A percentile compares a stretch with the other conserved stretches of the same genome.
phyloP scores from a whole-genome alignment of 305 asterid species.

The Fraxinus xanthoxyloides region DNA sequence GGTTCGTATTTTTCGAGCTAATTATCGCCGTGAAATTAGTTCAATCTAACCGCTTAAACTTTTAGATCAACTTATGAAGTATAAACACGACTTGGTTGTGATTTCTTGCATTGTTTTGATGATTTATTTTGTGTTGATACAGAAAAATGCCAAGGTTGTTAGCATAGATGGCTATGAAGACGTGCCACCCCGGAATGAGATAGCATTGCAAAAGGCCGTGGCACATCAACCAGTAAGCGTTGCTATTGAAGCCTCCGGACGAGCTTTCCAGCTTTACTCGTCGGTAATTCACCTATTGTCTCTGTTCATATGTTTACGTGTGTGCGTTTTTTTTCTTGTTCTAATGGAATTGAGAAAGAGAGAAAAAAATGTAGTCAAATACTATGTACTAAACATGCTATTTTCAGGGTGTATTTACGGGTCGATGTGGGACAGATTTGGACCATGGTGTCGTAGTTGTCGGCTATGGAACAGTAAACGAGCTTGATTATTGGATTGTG shows the following conservation, averaged over 20 bases:
- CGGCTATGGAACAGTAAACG: constrained; percentile 51
- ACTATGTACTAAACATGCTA: neutral
- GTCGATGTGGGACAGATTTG: constrained; percentile 44
- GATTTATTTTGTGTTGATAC: constrained; percentile 6
- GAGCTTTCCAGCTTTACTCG: constrained; percentile 66
- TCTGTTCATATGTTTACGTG: neutral
- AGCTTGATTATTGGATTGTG: constrained; percentile 58
- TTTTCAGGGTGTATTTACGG: constrained; percentile 47
- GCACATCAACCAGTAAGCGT: constrained; percentile 78
- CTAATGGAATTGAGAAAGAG: neutral
- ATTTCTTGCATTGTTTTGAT: neutral
- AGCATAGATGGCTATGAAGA: constrained; percentile 78
- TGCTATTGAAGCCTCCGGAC: constrained; percentile 82
- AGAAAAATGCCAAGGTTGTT: constrained; percentile 70
- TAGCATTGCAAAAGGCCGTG: constrained; percentile 68
- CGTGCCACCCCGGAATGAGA: constrained; percentile 55
- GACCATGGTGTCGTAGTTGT: constrained; percentile 63
- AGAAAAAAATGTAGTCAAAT: neutral
- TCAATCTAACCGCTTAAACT: neutral
- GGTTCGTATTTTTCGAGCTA: constrained; percentile 31
- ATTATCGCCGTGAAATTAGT: neutral
- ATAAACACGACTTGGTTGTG: neutral
- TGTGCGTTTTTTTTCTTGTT: neutral
- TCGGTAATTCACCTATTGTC: constrained; percentile 34
- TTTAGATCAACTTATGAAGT: neutral